A percentile compares a stretch with the other conserved stretches of the same genome.
These are phyloP conservation scores for Cercophora scortea DNA, from an alignment of 495 filamentous ascomycete species.

Conservation along the genomic window DNA sequence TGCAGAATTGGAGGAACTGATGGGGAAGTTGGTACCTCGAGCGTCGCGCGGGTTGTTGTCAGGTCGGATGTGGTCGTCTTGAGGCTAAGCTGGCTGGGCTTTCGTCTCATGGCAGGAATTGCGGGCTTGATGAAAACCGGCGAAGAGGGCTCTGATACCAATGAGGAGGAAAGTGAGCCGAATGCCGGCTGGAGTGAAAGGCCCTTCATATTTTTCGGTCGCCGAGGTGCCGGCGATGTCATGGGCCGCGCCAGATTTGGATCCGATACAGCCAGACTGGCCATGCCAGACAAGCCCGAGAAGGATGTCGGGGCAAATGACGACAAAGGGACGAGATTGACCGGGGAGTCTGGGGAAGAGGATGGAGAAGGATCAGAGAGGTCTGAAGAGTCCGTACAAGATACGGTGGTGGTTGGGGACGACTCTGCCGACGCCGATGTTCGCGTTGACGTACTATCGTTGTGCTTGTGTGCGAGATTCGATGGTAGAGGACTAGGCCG, in stretches of 20 bases:
- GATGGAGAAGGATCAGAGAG: conserved; percentile 85
- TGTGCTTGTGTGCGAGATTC: conserved; percentile 45
- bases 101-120: conserved; percentile 59
- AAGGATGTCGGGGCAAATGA: conserved; percentile 45
- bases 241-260: conserved; percentile 39
- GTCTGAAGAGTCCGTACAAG: conserved; percentile 80
- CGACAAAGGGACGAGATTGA: conserved; percentile 52
- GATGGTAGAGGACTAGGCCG: conserved; percentile 25
- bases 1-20: conserved; percentile 43
- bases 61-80: conserved; percentile 49
- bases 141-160: conserved; percentile 68
- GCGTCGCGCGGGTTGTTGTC: conserved; percentile 25
- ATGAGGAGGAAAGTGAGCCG: conserved; percentile 29
- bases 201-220: conserved; percentile 86
- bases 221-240: conserved; percentile 65
- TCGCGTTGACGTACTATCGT: conserved; percentile 68
- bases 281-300: conserved; percentile 34
- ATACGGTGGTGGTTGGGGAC: conserved; percentile 92
- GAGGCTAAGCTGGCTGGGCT: conserved; percentile 68
- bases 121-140: conserved; percentile 71
- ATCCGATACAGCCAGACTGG: conserved; percentile 34
- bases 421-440: conserved; percentile 83
- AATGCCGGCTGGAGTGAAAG: conserved; percentile 78
- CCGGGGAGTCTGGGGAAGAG: conserved; percentile 82
- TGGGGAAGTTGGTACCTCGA: conserved; percentile 38